Evolutionary conservation across 768 basidiomycete genomes (phyloP), one percentile per base, ranked within the genome.

Genomic region (Boletus pseudopeckii): DNA sequence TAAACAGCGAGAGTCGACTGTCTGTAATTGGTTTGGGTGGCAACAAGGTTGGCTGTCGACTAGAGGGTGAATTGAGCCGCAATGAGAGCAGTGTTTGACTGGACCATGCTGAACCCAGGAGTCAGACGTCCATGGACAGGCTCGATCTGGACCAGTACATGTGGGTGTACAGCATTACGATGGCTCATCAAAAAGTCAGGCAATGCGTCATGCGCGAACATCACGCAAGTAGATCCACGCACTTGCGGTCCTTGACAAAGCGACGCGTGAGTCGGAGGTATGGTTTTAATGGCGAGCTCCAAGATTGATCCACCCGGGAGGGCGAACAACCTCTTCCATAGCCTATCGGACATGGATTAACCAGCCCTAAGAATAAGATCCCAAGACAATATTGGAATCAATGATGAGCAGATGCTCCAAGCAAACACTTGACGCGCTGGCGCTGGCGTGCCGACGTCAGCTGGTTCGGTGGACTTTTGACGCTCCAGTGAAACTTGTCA

Each of bases 161-260:
- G 54, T 44, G 55, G 30, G 22, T n/a, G 51, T 26, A 65, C 60
- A 65, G 60, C 56, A 65, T 59, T 39, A 6, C n/a, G 2, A 18
- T 41, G 45, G 48, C 9, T 37, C 11, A 46, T 37, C 36, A 41
- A 41, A 41, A 38, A 48, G 39, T 10, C 32, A 33, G 30, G 40
- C 53, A 53, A 51, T 44, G 55, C 53, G 55, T 52, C 41, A 38
- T 59, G 52, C 54, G 42, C 55, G 42, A 53, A 37, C 40, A 53
- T 52, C 48, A 41, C 32, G 13, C 32, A 45, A n/a, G 48, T 63
- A 11, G 64, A 71, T 11, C 51, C 65, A 71, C 57, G 47, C 49
- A 41, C 28, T 36, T 44, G 52, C 42, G 28, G 45, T 41, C 7
- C 28, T 58, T 36, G 45, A 42, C 30, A 51, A 30, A 18, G 20